These are phyloP conservation scores for Penicillium angulare DNA, from an alignment of 495 filamentous ascomycete genomes.

Conservation along the genomic window DNA sequence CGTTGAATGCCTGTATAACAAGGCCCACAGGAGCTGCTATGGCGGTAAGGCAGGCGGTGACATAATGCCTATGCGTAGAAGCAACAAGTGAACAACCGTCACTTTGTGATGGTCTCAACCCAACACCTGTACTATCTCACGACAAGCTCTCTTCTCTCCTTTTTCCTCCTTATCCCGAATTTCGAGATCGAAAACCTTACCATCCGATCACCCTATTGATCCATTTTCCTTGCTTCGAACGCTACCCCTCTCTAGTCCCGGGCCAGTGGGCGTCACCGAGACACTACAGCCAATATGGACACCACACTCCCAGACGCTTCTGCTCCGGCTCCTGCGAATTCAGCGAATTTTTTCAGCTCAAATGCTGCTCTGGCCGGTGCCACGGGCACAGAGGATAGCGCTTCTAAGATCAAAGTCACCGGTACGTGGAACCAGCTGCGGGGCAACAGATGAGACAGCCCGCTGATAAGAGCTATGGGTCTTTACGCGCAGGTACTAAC, in stretches of 20 bases:
- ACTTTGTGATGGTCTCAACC: too few species aligned
- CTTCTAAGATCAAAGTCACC: conserved; percentile 26
- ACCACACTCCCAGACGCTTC: conserved; percentile 28
- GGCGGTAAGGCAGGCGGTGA: not conserved
- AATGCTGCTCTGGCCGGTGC: not conserved
- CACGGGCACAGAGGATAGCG: not conserved
- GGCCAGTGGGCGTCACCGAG: conserved; percentile 5
- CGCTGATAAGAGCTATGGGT: not conserved
- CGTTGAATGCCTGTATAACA: too few species aligned
- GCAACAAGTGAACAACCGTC: not conserved
- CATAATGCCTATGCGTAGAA: not conserved
- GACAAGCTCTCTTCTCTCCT: too few species aligned
- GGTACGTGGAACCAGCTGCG: conserved; percentile 22
- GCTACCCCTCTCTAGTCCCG: not conserved
- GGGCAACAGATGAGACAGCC: not conserved
- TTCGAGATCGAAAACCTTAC: too few species aligned
- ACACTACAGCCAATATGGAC: conserved; percentile 20
- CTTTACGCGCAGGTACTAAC: not conserved
- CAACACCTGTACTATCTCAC: too few species aligned
- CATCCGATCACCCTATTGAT: too few species aligned
- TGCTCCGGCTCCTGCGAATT: conserved; percentile 14
- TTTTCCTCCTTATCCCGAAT: too few species aligned
- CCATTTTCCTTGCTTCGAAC: not conserved
- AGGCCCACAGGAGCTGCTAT: not conserved
- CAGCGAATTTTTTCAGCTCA: too few species aligned